Evolutionary conservation across 2,329 filamentous ascomycete genomes (phyloP).

Genomic region (Calonectria ilicicola): DNA sequence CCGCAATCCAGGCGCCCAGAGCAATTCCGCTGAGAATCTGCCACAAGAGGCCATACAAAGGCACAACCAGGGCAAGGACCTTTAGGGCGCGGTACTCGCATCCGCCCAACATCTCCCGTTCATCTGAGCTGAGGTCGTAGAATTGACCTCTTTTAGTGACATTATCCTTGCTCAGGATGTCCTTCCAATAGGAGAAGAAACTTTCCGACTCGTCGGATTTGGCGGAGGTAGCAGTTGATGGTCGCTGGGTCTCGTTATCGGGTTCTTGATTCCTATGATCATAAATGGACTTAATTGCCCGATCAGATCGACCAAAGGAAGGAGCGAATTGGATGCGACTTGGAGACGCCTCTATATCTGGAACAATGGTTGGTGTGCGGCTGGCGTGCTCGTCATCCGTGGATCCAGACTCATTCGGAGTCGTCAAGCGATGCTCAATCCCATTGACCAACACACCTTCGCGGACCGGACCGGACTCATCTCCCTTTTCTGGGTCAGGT

Average conservation of each 20-base stretch:
- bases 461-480: neutral
- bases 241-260: conserved; percentile 13
- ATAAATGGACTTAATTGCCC: conserved; percentile 35
- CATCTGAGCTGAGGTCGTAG: conserved; percentile 62
- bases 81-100: conserved; percentile 73
- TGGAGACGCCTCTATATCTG: conserved; percentile 15
- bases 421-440: conserved; percentile 30
- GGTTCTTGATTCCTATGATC: conserved; percentile 25
- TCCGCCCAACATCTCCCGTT: conserved; percentile 70
- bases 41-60: conserved; percentile 70
- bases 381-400: conserved; percentile 37
- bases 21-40: conserved; percentile 70
- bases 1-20: conserved; percentile 70
- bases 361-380: conserved; percentile 35
- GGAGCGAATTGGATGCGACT: conserved; percentile 38
- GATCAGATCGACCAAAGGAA: conserved; percentile 16
- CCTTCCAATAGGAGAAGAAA: conserved; percentile 45
- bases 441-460: neutral
- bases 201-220: conserved; percentile 42
- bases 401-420: conserved; percentile 33
- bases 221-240: conserved; percentile 35
- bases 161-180: conserved; percentile 51
- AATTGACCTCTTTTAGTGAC: conserved; percentile 67
- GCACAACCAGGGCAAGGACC: conserved; percentile 69
- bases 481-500: neutral